Base-by-base conservation (phyloP, 768 basidiomycete genomes). In the Glaciozyma martinii region DNA sequence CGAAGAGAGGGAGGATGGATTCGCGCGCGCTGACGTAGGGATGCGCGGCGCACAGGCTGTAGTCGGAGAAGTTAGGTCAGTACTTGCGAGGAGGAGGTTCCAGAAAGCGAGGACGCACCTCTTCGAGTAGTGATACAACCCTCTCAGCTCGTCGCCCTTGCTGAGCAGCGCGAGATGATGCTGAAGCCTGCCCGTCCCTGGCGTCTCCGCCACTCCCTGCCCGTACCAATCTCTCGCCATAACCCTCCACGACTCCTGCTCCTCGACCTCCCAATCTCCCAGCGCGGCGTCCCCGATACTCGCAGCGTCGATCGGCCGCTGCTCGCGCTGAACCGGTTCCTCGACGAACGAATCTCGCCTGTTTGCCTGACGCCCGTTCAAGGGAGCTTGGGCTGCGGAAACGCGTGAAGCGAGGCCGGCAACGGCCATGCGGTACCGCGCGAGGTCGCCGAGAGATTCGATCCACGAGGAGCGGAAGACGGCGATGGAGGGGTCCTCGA, bases 221-320 rank as follows among this genome's bases (percentile, higher is more conserved):
- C 83, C 86, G 75, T 94, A 99, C 95, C 95, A 99, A 33, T 92
- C 90, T 69, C 86, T 79, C 5, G 94, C 92, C 52, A 91, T 88
- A 42, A 80, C 81, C 44, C 91, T 78, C 95, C 95, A 99, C 6
- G 86, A 82, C 73, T 95, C 93, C 71, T 90, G 86, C 78, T 81
- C 80, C 66, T 80, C 78, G 29, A 97, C 87, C 70, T 91, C 89
- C 71, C 97, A 82, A 63, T 91, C 87, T 74, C 91, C 82, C 60
- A 87, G 78, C 5, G 92, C 94, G 4, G 84, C 86, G 56, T 87
- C 75, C 10, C 95, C 95, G 56, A 99, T 88, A 72, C 88, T 90
- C 19, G 66, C 63, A 1, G 63, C 66, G 56, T 65, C 66, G 10
- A 56, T 58, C 15, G 63, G 58, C 5, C 63, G 46, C 7, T 44